A percentile compares a stretch with the other conserved stretches of the same genome.
phyloP scores from a whole-genome alignment of 768 basidiomycete species.

The Lepiota venenata region DNA sequence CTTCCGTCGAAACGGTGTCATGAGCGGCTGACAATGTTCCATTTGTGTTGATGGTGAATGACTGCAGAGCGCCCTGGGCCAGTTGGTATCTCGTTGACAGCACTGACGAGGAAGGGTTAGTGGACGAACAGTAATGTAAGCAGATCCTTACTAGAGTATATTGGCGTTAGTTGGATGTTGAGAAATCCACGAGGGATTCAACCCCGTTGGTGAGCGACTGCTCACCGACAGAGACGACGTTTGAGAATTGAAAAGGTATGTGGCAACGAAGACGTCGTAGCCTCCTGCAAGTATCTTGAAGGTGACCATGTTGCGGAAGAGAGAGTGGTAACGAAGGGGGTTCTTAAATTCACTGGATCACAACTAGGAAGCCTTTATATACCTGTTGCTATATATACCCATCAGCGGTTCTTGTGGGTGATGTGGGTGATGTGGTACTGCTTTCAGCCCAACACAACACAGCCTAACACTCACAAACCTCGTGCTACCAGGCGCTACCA shows the following conservation, averaged over 20 bases:
- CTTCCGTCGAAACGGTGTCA: slow-evolving; percentile 46
- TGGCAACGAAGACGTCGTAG: slow-evolving; percentile 56
- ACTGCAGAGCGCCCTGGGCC: slow-evolving; percentile 47
- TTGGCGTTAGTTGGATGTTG: slow-evolving; percentile 52
- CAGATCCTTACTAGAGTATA: slow-evolving; percentile 53
- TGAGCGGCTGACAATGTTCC: slow-evolving; percentile 43
- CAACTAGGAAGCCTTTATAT: too few species aligned
- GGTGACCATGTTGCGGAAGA: slow-evolving; percentile 46
- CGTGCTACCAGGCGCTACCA: too few species aligned
- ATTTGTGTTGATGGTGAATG: slow-evolving; percentile 45
- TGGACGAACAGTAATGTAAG: background rate
- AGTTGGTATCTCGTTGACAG: slow-evolving; percentile 50
- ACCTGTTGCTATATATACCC: too few species aligned
- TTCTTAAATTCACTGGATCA: background rate
- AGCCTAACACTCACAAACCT: too few species aligned
- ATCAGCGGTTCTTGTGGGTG: too few species aligned
- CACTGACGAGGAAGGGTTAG: slow-evolving; percentile 32
- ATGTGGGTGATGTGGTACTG: too few species aligned
- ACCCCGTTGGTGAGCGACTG: slow-evolving; percentile 46
- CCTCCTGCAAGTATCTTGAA: slow-evolving; percentile 70
- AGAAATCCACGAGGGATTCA: slow-evolving; percentile 59
- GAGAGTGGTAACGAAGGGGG: background rate
- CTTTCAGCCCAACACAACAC: too few species aligned
- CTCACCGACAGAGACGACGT: slow-evolving; percentile 22
- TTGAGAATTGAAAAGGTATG: slow-evolving; percentile 47